phyloP scores from a whole-genome alignment of 1,284 basidiomycete genomes.

The Austroboletus olivaceoglutinosus region DNA sequence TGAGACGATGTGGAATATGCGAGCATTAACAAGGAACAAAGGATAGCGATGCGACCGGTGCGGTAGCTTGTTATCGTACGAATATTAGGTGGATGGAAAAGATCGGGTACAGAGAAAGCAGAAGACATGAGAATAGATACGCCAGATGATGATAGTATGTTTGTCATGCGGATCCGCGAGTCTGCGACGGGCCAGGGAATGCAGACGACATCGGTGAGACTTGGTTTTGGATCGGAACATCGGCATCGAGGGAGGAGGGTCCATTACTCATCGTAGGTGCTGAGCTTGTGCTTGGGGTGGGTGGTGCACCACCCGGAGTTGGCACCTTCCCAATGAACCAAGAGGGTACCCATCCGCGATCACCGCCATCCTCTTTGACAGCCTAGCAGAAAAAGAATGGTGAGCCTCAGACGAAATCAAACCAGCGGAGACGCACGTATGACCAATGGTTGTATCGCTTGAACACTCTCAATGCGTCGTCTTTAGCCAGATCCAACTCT shows the following conservation, averaged over 20 bases:
- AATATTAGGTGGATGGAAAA: slow-evolving; percentile 22
- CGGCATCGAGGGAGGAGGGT: slow-evolving; percentile 34
- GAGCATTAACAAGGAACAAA: slow-evolving; percentile 30
- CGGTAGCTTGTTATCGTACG: slow-evolving; percentile 17
- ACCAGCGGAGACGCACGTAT: slow-evolving; percentile 56
- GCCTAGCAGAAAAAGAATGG: slow-evolving; percentile 46
- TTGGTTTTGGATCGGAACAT: slow-evolving; percentile 48
- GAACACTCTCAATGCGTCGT: slow-evolving; percentile 87
- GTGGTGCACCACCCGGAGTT: slow-evolving; percentile 47
- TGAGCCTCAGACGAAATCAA: slow-evolving; percentile 2
- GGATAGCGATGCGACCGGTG: slow-evolving; percentile 23
- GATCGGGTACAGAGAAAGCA: slow-evolving; percentile 20
- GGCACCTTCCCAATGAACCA: slow-evolving; percentile 78
- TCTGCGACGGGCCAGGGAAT: slow-evolving; percentile 47
- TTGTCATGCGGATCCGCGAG: slow-evolving; percentile 20
- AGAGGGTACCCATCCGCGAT: slow-evolving; percentile 89
- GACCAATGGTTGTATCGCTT: slow-evolving; percentile 98
- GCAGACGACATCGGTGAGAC: slow-evolving; percentile 75
- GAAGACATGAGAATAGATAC: slow-evolving; percentile 25
- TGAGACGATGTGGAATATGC: slow-evolving; percentile 16
- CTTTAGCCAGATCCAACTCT: slow-evolving; percentile 83
- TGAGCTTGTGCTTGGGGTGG: slow-evolving; percentile 54
- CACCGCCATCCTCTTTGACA: slow-evolving; percentile 84
- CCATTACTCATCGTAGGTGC: slow-evolving; percentile 31
- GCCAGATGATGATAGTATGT: slow-evolving; percentile 9